Conservation (phyloP, 2,329 filamentous ascomycete species). For the Paramyrothecium roridum region DNA sequence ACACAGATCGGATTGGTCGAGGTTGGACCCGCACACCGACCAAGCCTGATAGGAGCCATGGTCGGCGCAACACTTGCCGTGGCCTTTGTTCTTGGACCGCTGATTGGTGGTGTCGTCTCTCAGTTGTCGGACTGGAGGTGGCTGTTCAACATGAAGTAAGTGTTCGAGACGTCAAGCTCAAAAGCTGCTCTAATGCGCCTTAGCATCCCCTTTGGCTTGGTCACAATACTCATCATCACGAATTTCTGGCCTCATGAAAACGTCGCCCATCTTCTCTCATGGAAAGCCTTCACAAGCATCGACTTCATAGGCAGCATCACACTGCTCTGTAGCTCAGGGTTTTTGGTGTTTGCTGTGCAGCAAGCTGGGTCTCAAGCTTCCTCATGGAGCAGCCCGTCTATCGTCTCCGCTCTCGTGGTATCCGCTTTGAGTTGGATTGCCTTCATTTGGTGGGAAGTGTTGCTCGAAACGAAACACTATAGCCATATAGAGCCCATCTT, state of each 20-base stretch:
- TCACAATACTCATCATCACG: slow-evolving; percentile 44
- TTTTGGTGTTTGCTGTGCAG: slow-evolving; percentile 55
- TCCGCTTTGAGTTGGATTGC: slow-evolving; percentile 44
- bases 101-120: slow-evolving; percentile 55
- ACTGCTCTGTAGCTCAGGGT: slow-evolving; percentile 47
- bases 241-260: slow-evolving; percentile 40
- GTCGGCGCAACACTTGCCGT: slow-evolving; percentile 54
- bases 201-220: slow-evolving; percentile 47
- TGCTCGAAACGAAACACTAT: slow-evolving; percentile 33
- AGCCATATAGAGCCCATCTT: slow-evolving; percentile 51
- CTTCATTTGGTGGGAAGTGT: slow-evolving; percentile 50
- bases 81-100: slow-evolving; percentile 55
- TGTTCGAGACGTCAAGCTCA: background rate
- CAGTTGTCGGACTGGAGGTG: slow-evolving; percentile 54
- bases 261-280: slow-evolving; percentile 31
- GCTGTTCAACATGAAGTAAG: slow-evolving; percentile 61
- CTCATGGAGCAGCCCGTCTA: slow-evolving; percentile 48
- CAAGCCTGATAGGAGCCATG: slow-evolving; percentile 51
- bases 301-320: slow-evolving; percentile 51
- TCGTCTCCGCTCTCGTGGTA: slow-evolving; percentile 45
- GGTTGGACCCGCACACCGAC: slow-evolving; percentile 49
- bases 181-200: slow-evolving; percentile 6
- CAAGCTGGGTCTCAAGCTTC: slow-evolving; percentile 52
- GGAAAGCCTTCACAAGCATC: slow-evolving; percentile 41
- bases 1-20: slow-evolving; percentile 56